Percentiles rank a stretch among this genome's conserved stretches.
phyloP scores from a whole-genome alignment of 2,329 filamentous ascomycete genomes.

The Alternaria longipes region DNA sequence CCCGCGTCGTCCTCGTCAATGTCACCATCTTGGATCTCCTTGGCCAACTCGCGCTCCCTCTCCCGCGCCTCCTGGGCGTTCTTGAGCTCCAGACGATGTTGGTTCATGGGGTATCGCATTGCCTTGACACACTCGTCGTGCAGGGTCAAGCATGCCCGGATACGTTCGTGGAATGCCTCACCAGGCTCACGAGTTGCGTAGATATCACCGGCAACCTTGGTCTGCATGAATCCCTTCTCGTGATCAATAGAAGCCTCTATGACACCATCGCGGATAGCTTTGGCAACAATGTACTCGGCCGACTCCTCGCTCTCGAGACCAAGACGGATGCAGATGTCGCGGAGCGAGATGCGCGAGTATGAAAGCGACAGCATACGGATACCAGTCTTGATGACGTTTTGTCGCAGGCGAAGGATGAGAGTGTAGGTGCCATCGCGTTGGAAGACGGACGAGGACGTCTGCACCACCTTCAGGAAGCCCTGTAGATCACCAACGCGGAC shows the following conservation, averaged over 20 bases:
- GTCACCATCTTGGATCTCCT: conserved; percentile 98
- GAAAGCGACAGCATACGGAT: conserved; percentile 99
- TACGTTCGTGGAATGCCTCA: conserved; percentile 97
- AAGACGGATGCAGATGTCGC: conserved; percentile 95
- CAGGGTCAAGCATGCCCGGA: conserved; percentile 86
- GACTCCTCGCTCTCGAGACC: conserved; percentile 96
- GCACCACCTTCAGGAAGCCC: conserved; percentile 88
- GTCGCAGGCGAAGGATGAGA: conserved; percentile 89
- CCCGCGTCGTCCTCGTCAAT: conserved; percentile 96
- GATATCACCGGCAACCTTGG: conserved; percentile 93
- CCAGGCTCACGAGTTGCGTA: conserved; percentile 96
- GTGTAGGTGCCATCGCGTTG: conserved; percentile 95
- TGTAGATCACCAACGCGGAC: conserved; percentile 96
- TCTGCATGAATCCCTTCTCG: conserved; percentile 97
- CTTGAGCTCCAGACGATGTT: conserved; percentile 95
- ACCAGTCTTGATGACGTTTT: conserved; percentile 99
- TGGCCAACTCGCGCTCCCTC: conserved; percentile 93
- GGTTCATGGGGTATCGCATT: conserved; percentile 99
- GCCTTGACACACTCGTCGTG: conserved; percentile 99
- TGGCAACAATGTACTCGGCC: conserved; percentile 98
- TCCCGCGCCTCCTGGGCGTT: conserved; percentile 98
- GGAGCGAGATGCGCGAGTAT: conserved; percentile 95
- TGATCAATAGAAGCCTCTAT: conserved; percentile 95
- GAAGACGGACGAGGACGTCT: conserved; percentile 83
- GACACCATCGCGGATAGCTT: conserved; percentile 96